Conservation (phyloP, 2,329 filamentous ascomycete species). For the Periglandula ipomoeae region DNA sequence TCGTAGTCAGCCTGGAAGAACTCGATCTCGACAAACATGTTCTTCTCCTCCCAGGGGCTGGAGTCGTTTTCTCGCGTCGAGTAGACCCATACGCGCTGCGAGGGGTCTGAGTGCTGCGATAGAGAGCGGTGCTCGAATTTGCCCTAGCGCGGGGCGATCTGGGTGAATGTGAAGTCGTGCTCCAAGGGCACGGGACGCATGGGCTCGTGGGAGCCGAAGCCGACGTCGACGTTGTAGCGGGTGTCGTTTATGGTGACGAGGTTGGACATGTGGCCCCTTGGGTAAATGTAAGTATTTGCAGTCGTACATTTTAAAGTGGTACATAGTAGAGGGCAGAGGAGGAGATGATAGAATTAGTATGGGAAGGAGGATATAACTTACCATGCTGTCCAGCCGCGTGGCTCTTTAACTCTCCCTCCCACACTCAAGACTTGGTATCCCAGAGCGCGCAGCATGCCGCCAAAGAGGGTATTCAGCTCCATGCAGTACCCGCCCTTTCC, state of each 20-base stretch:
- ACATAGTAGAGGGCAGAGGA: no score
- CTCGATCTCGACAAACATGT: no score
- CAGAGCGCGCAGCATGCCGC: slow-evolving; percentile 35
- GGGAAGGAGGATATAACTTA: slow-evolving; percentile 10
- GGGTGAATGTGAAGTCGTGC: slow-evolving; percentile 11
- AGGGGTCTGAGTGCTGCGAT: slow-evolving; percentile 23
- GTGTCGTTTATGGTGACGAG: slow-evolving; percentile 41
- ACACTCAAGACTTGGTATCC: slow-evolving; percentile 41
- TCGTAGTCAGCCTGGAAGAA: no score
- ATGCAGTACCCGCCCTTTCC: slow-evolving; percentile 46
- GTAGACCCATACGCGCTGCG: no score
- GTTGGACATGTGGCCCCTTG: slow-evolving; percentile 49
- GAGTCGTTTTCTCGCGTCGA: slow-evolving; percentile 19
- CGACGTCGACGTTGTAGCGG: not conserved
- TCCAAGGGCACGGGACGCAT: not conserved
- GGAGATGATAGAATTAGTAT: no score
- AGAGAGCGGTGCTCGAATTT: slow-evolving; percentile 30
- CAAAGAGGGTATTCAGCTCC: slow-evolving; percentile 37
- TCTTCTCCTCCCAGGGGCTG: no score
- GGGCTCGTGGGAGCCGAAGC: slow-evolving; percentile 34
- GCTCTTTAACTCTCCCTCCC: slow-evolving; percentile 32
- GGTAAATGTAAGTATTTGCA: not conserved
- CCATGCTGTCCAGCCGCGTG: slow-evolving; percentile 16
- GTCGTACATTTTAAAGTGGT: no score
- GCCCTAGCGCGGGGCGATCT: slow-evolving; percentile 35